phyloP scores from a whole-genome alignment of 2,329 filamentous ascomycete species.

The Scorias spongiosa region DNA sequence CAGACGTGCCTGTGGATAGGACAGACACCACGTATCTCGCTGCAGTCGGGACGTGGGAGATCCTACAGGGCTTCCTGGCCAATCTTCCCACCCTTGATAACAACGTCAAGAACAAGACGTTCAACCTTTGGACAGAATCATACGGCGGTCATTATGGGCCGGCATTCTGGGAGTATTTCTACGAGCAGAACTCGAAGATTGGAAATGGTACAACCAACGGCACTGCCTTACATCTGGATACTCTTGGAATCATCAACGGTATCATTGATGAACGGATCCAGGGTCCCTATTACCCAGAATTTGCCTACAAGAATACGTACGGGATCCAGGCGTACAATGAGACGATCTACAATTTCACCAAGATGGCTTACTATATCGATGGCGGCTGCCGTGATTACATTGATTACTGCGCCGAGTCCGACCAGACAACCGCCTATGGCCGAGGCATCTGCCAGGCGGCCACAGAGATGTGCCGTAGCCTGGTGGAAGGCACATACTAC shows the following conservation, averaged over 20 bases:
- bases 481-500: conserved; percentile 44
- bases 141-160: conserved; percentile 50
- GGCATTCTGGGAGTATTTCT: conserved; percentile 41
- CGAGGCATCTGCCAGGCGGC: conserved; percentile 38
- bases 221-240: conserved; percentile 44
- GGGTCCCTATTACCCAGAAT: conserved; percentile 39
- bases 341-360: conserved; percentile 31
- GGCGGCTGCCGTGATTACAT: conserved; percentile 18
- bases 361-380: conserved; percentile 20
- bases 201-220: conserved; percentile 34
- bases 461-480: conserved; percentile 37
- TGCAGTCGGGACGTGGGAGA: conserved; percentile 39
- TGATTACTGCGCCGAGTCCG: conserved; percentile 17
- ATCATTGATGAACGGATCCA: conserved; percentile 52
- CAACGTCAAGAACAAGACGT: conserved; percentile 35
- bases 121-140: conserved; percentile 45
- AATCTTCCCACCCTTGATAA: conserved; percentile 33
- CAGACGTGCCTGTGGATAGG: conserved; percentile 30
- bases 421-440: conserved; percentile 18
- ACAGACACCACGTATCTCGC: conserved; percentile 41
- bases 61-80: conserved; percentile 39
- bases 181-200: conserved; percentile 46
- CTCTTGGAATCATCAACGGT: conserved; percentile 57
- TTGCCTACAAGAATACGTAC: conserved; percentile 52
- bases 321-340: conserved; percentile 42